phyloP scores from a whole-genome alignment of 2,329 filamentous ascomycete genomes.

The Ascomycota sp. region DNA sequence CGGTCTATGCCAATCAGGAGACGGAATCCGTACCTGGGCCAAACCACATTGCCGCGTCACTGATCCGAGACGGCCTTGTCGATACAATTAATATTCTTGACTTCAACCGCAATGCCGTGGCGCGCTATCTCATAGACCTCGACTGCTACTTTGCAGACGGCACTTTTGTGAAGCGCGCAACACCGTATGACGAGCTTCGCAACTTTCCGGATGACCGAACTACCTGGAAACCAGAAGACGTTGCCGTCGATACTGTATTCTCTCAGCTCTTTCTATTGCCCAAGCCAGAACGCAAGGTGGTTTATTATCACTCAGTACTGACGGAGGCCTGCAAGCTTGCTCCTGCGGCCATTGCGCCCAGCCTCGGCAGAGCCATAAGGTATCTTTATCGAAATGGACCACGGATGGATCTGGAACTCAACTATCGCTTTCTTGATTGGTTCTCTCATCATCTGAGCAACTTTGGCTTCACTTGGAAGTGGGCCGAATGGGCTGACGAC shows the following conservation, averaged over 20 bases:
- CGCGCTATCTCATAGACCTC: slow-evolving; percentile 78
- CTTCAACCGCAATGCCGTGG: slow-evolving; percentile 74
- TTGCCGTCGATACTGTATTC: slow-evolving; percentile 93
- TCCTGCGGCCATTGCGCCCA: slow-evolving; percentile 88
- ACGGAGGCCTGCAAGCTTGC: slow-evolving; percentile 93
- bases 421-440: slow-evolving; percentile 85
- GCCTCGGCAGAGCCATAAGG: slow-evolving; percentile 77
- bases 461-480: slow-evolving; percentile 99
- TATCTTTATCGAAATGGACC: slow-evolving; percentile 72
- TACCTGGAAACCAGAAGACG: slow-evolving; percentile 95
- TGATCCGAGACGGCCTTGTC: slow-evolving; percentile 68
- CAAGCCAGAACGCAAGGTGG: slow-evolving; percentile 71
- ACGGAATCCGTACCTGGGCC: slow-evolving; percentile 71
- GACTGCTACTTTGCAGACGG: slow-evolving; percentile 84
- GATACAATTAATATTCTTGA: slow-evolving; percentile 90
- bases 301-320: slow-evolving; percentile 90
- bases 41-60: slow-evolving; percentile 54
- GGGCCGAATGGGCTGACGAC: slow-evolving; percentile 90
- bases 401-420: slow-evolving; percentile 69
- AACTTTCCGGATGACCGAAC: slow-evolving; percentile 43
- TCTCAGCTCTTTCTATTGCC: slow-evolving; percentile 85
- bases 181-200: slow-evolving; percentile 73
- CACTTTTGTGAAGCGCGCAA: slow-evolving; percentile 86
- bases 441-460: slow-evolving; percentile 96
- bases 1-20: slow-evolving; percentile 74